phyloP scores from a whole-genome alignment of 2,329 filamentous ascomycete genomes.

The Aspergillus sp. region DNA sequence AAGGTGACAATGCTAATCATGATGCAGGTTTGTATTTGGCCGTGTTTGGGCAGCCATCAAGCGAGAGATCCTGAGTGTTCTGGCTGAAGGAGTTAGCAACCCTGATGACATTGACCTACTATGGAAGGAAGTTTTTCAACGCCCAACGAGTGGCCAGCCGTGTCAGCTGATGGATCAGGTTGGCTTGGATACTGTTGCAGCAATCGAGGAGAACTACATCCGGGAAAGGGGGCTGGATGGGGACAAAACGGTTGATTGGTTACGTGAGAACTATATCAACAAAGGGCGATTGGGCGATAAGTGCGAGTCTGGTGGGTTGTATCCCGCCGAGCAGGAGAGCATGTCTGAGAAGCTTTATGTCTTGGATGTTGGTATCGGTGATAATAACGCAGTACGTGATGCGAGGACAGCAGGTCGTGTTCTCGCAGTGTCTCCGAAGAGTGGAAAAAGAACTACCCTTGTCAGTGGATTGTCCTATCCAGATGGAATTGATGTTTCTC shows the following conservation, averaged over 20 bases:
- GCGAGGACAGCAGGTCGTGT: conserved; percentile 15
- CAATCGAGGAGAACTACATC: conserved; percentile 58
- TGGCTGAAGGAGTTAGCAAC: conserved; percentile 52
- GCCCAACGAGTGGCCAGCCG: conserved; percentile 28
- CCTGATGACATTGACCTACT: conserved; percentile 53
- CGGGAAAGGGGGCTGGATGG: conserved; percentile 46
- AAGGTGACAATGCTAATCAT: not conserved
- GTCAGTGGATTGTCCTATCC: conserved; percentile 36
- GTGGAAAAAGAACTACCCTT: conserved; percentile 18
- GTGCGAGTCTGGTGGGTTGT: conserved; percentile 42
- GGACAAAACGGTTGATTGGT: conserved; percentile 45
- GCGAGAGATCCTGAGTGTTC: conserved; percentile 52
- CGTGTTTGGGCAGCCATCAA: conserved; percentile 60
- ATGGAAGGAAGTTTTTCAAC: conserved; percentile 40
- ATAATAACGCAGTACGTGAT: conserved; percentile 17
- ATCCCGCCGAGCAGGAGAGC: conserved; percentile 24
- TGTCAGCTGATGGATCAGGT: conserved; percentile 51
- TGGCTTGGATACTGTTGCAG: conserved; percentile 55
- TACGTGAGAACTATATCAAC: conserved; percentile 49
- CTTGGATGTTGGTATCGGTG: conserved; percentile 27
- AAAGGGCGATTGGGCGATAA: conserved; percentile 49
- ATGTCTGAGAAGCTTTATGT: conserved; percentile 16
- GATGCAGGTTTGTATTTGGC: conserved; percentile 53
- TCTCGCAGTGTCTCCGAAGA: conserved; percentile 16
- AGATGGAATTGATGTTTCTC: conserved; percentile 49